Evolutionary conservation across 768 basidiomycete species (phyloP), one percentile per base, ranked within the genome.

Genomic region (Tulasnella sp.): DNA sequence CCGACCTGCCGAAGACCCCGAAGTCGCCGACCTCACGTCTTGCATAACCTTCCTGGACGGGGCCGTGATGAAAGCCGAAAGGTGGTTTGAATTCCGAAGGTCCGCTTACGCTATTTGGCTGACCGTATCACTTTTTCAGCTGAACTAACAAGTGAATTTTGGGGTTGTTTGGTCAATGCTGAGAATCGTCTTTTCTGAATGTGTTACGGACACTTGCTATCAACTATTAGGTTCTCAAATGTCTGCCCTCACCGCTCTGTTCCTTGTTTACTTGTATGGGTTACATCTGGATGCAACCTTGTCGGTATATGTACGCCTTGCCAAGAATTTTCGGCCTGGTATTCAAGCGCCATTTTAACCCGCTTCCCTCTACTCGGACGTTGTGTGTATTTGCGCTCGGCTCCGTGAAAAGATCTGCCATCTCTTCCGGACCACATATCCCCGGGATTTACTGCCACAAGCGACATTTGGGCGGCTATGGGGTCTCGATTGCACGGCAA

Each of bases 211-310:
- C 48, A 20, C 48, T 50, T 50, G 18, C 3, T 20, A 20, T 50
- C 22, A 5, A 16, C 48, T 50, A 50, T 50, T 18, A 50, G 3
- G 60, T 31, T 2, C 20, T 64, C 31, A 24, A 3, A 14, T 64
- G n/a, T 3, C 60, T 18, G n/a, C 24, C 12, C 9, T 14, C n/a
- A 31, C 24, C n/a, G 0, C 24, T 8, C 22, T 64, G 2, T 28
- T 64, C 12, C 24, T n/a, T 28, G 0, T 64, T 28, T 64, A 3
- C 60, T 28, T 28, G 24, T 24, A 6, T 3, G 6, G 60, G 60
- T 24, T 64, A 24, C n/a, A 64, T 64, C 60, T 64, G 60, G 60
- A 64, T 64, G 60, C 31, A 64, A 64, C 60, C 60, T 28, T 24
- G 12, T 64, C 22, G 8, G 22, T 24, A n/a, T n/a, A n/a, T 31